Base-by-base conservation (phyloP, 2,329 filamentous ascomycete species). In the Curvularia spicifera region DNA sequence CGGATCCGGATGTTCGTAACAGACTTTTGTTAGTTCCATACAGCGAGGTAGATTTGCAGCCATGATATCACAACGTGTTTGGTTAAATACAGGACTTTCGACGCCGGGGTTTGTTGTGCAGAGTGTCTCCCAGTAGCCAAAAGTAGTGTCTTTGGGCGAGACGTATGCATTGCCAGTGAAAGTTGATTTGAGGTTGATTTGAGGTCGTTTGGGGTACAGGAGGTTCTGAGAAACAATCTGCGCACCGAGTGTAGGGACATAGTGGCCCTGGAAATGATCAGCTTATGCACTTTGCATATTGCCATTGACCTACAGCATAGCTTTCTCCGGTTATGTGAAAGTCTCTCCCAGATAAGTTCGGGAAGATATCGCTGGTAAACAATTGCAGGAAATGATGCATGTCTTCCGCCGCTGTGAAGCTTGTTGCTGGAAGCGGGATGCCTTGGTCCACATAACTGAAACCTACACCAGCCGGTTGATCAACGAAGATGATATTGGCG, bases 311-410 rank as follows among this genome's bases (percentile, higher is more conserved):
- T 65, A 80, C 78, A n/a, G 72, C 81, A 70, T 81, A 83, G 55
- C 78, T 80, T 59, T 84, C 82, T 0, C 81, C 82, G 0, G 81
- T 78, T 28, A 84, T 78, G 44, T 82, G 78, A 28, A 84, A 76
- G 4, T 79, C 73, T 3, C 72, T 66, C 0, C 74, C 52, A 29
- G 65, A 61, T 18, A 79, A 66, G 8, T 78, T 66, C 0, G 81
- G 81, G 52, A 83, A 83, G 0, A 81, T 75, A 15, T 80, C 74
- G 13, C 71, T 74, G 20, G 80, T 74, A 59, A 83, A 83, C 4
- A 83, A 69, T 60, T 82, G 80, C 50, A 84, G 69, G 59, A 83
- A 84, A 35, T 77, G 67, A 62, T 83, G 79, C 74, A 83, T 80
- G 65, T 84, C 82, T 44, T 76, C 72, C 1, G 81, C 80, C 12